Evolutionary conservation across 176 grass and related monocot genomes (phyloP), one percentile per base, ranked within the genome.

Genomic region (Eleusine indica): DNA sequence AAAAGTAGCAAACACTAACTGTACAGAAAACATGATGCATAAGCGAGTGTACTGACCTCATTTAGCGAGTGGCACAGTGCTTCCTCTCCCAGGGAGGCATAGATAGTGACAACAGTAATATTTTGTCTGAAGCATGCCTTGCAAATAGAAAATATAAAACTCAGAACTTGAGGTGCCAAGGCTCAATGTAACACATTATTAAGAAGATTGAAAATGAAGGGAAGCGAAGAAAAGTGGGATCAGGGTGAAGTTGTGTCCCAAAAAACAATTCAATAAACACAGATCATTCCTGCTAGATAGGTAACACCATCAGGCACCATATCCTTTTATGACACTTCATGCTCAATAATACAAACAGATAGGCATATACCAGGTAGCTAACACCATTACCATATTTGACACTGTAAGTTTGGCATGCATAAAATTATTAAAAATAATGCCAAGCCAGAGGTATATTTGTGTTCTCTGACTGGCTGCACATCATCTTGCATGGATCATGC

Each of bases 51-150:
- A 86, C 87, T 65, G 68, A 96, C 93, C 96, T 99, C 96, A 83
- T 94, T 99, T 86, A 99, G 78, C 35, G 96, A 99, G 77, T 99
- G 93, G 79, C 96, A 99, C 29, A 96, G 54, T 63, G 96, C 96
- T 86, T 84, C 96, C 88, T 96, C 93, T n/a, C 96, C 96, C 65
- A 99, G 73, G 4, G 96, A 96, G 57, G 96, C 80, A 85, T 99
- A 99, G 51, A 99, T 96, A 17, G 97, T 99, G 67, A 99, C 89
- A 43, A 99, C 93, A 49, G 93, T 84, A 68, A 94, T 76, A 87
- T 85, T 99, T 81, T 85, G 85, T 49, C 97, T 94, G 87, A 99
- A 96, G 68, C 79, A 64, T 88, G 86, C 86, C 90, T 91, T 22
- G 57, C 19, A 61, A 61, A 61, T 25, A 61, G 2, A 61, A 61